phyloP scores from a whole-genome alignment of 306 rosid species.

The Sesbania bispinosa region DNA sequence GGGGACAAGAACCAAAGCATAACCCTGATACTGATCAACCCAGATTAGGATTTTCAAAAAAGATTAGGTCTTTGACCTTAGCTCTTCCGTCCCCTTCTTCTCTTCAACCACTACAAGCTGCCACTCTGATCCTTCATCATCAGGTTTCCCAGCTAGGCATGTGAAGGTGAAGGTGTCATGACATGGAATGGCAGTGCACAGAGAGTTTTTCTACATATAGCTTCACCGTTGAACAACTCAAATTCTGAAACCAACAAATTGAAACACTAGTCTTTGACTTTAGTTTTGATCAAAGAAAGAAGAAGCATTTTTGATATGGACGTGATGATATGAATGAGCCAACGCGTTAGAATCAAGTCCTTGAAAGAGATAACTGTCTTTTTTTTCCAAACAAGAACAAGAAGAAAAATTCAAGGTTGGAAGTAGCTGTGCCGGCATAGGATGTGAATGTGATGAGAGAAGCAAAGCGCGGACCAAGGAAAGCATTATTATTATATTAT shows the following conservation, averaged over 20 bases:
- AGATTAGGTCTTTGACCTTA: slow-evolving; percentile 5
- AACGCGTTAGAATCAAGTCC: neutral
- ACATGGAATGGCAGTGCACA: too few relatives aligned
- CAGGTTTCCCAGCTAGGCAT: neutral
- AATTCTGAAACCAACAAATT: slow-evolving; percentile 3
- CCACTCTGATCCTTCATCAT: slow-evolving; percentile 11
- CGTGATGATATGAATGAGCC: slow-evolving; percentile 6
- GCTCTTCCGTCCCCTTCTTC: neutral
- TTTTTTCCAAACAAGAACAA: neutral
- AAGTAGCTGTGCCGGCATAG: slow-evolving; percentile 49
- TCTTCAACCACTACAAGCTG: slow-evolving; percentile 15
- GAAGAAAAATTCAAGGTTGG: slow-evolving; percentile 28
- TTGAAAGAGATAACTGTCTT: too few relatives aligned
- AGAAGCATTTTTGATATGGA: neutral
- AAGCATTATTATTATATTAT: slow-evolving; percentile 3
- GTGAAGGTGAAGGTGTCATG: neutral
- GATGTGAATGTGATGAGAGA: slow-evolving; percentile 34
- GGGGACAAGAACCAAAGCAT: neutral
- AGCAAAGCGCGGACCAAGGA: slow-evolving; percentile 47
- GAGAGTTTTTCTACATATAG: too few relatives aligned
- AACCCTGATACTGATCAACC: neutral
- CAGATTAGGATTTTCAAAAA: neutral
- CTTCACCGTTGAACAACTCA: slow-evolving; percentile 22
- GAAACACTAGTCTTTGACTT: slow-evolving; percentile 31
- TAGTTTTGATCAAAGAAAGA: slow-evolving; percentile 28